Percentiles rank a stretch among this genome's conserved stretches.
These are phyloP conservation scores for Mucor racemosus DNA, from an alignment of 371 early-diverging fungal genomes.

Conservation along the genomic window DNA sequence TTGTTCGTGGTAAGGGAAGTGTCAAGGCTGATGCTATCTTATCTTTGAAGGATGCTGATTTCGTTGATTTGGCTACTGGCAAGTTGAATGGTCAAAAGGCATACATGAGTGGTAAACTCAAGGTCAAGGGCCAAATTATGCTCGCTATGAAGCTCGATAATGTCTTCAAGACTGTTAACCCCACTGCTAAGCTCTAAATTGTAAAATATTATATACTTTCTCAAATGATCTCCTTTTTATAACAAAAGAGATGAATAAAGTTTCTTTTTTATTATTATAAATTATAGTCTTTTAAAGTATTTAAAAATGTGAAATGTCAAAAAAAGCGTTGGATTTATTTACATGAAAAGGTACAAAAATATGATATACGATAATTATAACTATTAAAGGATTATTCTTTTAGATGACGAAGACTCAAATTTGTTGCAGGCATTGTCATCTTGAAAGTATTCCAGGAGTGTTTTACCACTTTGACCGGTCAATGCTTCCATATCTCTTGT, in stretches of 20 bases:
- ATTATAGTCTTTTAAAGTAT: neutral
- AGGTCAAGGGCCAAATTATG: conserved; percentile 90
- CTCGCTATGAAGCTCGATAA: conserved; percentile 80
- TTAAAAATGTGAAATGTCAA: neutral
- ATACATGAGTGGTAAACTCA: conserved; percentile 88
- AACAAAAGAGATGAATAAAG: neutral
- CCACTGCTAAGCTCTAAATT: conserved; percentile 59
- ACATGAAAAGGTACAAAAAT: neutral
- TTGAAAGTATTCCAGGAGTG: neutral
- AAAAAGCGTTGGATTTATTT: neutral
- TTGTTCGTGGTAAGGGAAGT: conserved; percentile 66
- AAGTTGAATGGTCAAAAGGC: conserved; percentile 82
- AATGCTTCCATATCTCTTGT: neutral
- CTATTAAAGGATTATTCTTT: neutral
- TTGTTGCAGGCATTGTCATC: neutral
- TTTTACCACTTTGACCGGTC: neutral
- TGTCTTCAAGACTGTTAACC: conserved; percentile 56
- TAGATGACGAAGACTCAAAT: neutral
- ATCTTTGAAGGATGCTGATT: conserved; percentile 75
- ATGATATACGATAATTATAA: neutral
- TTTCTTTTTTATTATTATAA: neutral
- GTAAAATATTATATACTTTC: neutral
- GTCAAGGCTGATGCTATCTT: conserved; percentile 71
- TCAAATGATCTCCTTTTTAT: neutral
- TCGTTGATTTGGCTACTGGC: conserved; percentile 82